These are phyloP conservation scores for Lathyrus aphaca DNA, from an alignment of 306 rosid species.

Conservation along the genomic window DNA sequence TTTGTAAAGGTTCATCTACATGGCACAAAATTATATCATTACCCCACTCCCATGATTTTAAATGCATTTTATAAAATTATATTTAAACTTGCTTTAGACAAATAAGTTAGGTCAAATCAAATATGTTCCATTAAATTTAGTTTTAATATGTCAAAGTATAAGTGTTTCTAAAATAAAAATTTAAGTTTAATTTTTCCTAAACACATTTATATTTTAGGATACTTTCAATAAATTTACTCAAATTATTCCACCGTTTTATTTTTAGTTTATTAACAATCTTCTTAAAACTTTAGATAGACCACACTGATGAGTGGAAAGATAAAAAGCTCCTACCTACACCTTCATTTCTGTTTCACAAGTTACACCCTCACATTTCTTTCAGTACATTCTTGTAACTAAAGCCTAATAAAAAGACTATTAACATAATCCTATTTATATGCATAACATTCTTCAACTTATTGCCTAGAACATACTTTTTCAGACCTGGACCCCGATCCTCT, in stretches of 20 bases:
- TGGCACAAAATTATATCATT: too few relatives aligned
- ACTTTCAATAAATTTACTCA: not conserved
- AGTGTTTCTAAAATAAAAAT: too few relatives aligned
- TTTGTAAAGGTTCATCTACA: too few relatives aligned
- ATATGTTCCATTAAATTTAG: too few relatives aligned
- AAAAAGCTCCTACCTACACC: conserved; percentile 31
- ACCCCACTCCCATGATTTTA: too few relatives aligned
- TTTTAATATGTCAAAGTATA: too few relatives aligned
- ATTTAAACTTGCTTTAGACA: too few relatives aligned
- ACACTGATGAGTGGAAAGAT: not conserved
- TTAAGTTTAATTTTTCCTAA: too few relatives aligned
- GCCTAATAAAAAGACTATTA: conserved; percentile 30
- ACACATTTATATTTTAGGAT: too few relatives aligned
- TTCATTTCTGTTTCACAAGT: conserved; percentile 11
- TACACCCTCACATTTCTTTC: conserved; percentile 9
- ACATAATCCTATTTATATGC: conserved; percentile 23
- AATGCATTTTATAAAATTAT: too few relatives aligned
- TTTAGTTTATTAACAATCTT: not conserved
- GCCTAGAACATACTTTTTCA: conserved; percentile 31
- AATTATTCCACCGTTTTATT: not conserved
- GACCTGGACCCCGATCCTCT: conserved; percentile 67
- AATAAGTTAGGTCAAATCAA: too few relatives aligned
- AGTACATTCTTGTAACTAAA: conserved; percentile 29
- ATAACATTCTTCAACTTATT: conserved; percentile 42
- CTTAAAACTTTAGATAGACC: not conserved